These are phyloP conservation scores for Pseudopediastrum boryanum DNA, from an alignment of 139 green algal genomes.

Conservation along the genomic window DNA sequence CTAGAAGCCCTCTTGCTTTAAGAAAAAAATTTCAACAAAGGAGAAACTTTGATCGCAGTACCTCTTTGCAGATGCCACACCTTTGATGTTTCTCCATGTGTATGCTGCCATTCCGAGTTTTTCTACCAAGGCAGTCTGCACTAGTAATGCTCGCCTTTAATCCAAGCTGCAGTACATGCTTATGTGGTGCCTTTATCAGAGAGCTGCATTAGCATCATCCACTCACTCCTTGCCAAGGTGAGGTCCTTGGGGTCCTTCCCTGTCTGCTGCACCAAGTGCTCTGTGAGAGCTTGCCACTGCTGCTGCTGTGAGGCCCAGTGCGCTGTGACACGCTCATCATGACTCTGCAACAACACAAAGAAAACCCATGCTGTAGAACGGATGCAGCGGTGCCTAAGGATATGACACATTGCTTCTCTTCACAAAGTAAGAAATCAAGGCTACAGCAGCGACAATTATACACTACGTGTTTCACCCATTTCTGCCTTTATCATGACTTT, in stretches of 20 bases:
- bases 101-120: not conserved
- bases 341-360: slow-evolving; percentile 4
- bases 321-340: slow-evolving; percentile 9
- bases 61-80: too few relatives aligned
- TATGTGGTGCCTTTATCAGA: too few relatives aligned
- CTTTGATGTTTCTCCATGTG: not conserved
- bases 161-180: too few relatives aligned
- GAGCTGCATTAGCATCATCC: not conserved
- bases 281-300: not conserved
- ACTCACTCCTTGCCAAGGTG: not conserved
- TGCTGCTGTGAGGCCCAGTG: slow-evolving; percentile 23
- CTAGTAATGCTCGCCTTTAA: too few relatives aligned
- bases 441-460: not conserved
- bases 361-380: not conserved
- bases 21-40: too few relatives aligned
- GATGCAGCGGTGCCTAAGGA: not conserved
- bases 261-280: not conserved
- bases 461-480: too few relatives aligned
- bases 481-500: too few relatives aligned
- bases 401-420: not conserved
- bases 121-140: not conserved
- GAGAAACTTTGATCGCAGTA: too few relatives aligned
- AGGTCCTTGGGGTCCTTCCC: slow-evolving; percentile 4
- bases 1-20: too few relatives aligned
- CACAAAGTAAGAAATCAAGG: not conserved